A percentile compares a stretch with the other conserved stretches of the same genome.
phyloP scores from a whole-genome alignment of 768 basidiomycete genomes.

The Boletus coccyginus region DNA sequence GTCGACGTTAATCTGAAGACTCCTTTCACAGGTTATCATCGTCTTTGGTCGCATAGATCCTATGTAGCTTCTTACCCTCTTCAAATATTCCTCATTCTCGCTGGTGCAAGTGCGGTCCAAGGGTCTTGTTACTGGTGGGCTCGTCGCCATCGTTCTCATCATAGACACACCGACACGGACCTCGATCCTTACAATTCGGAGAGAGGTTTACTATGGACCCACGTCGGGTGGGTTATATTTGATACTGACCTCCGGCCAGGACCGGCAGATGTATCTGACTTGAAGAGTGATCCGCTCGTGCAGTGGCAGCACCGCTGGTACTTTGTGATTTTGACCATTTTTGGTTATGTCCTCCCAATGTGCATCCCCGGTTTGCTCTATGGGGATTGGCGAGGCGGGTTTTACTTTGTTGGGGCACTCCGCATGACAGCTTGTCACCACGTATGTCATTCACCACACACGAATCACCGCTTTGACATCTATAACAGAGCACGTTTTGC shows the following conservation, averaged over 20 bases:
- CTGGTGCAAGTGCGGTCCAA: constrained; percentile 80
- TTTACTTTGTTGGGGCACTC: constrained; percentile 71
- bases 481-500: constrained; percentile 71
- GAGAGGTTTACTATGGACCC: constrained; percentile 75
- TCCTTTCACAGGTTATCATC: constrained; percentile 61
- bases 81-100: constrained; percentile 66
- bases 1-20: constrained; percentile 1
- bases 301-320: constrained; percentile 80
- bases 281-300: constrained; percentile 65
- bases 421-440: constrained; percentile 79
- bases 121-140: constrained; percentile 90
- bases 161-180: constrained; percentile 83
- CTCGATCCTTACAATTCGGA: constrained; percentile 82
- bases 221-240: constrained; percentile 83
- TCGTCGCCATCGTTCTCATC: constrained; percentile 78
- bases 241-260: constrained; percentile 73
- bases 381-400: constrained; percentile 75
- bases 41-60: constrained; percentile 82
- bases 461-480: neutral
- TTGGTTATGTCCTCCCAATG: constrained; percentile 72
- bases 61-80: constrained; percentile 75
- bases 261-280: constrained; percentile 67
- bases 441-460: constrained; percentile 41
- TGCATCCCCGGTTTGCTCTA: constrained; percentile 68
- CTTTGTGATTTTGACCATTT: constrained; percentile 54